These are phyloP conservation scores for Penicillium sp. DNA, from an alignment of 2,329 filamentous ascomycete genomes.

Conservation along the genomic window DNA sequence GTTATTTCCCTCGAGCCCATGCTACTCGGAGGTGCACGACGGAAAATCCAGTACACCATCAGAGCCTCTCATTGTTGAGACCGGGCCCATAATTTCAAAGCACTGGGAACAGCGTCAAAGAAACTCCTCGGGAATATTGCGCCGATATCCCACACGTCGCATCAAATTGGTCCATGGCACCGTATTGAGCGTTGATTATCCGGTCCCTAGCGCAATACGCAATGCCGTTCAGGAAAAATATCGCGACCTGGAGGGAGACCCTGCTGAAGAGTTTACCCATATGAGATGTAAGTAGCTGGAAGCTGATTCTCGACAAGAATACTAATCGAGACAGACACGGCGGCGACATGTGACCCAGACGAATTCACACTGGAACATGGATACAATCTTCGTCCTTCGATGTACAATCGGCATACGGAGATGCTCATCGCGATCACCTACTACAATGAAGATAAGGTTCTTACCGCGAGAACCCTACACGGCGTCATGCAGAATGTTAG, in stretches of 20 bases:
- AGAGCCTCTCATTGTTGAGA: slow-evolving; percentile 1
- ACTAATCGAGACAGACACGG: slow-evolving; percentile 61
- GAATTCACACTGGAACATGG: slow-evolving; percentile 97
- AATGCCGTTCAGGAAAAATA: slow-evolving; percentile 16
- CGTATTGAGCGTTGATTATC: slow-evolving; percentile 15
- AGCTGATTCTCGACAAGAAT: neutral
- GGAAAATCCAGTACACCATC: neutral
- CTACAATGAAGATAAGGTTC: slow-evolving; percentile 95
- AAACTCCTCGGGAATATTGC: slow-evolving; percentile 1
- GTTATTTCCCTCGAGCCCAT: neutral
- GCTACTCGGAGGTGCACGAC: neutral
- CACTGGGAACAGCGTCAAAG: slow-evolving; percentile 7
- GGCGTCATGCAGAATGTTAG: slow-evolving; percentile 97
- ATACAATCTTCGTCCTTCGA: slow-evolving; percentile 90
- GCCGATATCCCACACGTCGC: slow-evolving; percentile 15
- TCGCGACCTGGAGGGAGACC: slow-evolving; percentile 12
- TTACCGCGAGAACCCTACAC: slow-evolving; percentile 84
- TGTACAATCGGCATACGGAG: slow-evolving; percentile 97
- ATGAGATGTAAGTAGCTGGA: slow-evolving; percentile 11
- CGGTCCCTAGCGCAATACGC: slow-evolving; percentile 14
- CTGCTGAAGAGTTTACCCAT: slow-evolving; percentile 16
- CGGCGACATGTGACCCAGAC: slow-evolving; percentile 91
- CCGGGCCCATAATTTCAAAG: slow-evolving; percentile 6
- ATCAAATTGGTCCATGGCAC: slow-evolving; percentile 15
- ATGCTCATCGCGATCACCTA: slow-evolving; percentile 93